Evolutionary conservation across 805 yeast genomes (phyloP), one percentile per base, ranked within the genome.

Genomic region (Lipomyces chichibuensis): DNA sequence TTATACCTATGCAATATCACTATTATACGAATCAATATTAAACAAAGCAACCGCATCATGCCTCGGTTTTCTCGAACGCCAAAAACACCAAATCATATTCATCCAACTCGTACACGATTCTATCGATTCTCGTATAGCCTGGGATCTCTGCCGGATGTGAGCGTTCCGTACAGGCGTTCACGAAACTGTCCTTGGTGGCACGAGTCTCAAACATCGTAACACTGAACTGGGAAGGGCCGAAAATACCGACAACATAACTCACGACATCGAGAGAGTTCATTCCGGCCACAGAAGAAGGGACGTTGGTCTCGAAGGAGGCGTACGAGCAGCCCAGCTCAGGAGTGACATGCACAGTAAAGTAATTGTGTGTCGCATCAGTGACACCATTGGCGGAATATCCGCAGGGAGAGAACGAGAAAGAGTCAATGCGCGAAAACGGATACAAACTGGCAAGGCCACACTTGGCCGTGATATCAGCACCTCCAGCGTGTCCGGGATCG

Each of bases 321-420:
- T 94, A 94, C 4, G 97, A 91, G 92, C 96, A 94, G 49, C 94
- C 97, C 27, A 82, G 77, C 76, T 95, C 98, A 0, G 98, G 98
- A 0, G 99, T 95, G 54, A 95, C 90, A 76, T 95, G 98, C 66
- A 93, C 82, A 8, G 98, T 94, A 75, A 89, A 90, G 77, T 88
- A 89, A 72, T 83, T 78, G 75, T 86, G 86, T 29, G 69, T 53
- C 72, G 84, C 83, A 54, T 82, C 84, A 57, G 85, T 81, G 51
- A 93, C 81, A 23, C 96, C 88, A 77, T 94, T 94, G 57, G 97
- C 91, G 1, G 97, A 91, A 75, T 87, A 94, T 7, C 99, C 99
- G 77, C 98, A 94, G 1, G 99, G 99, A 3, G 90, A 81, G 77
- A 94, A 94, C 35, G 95, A 88, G 79, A 92, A 94, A 8, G 97